Evolutionary conservation across 2,329 filamentous ascomycete genomes (phyloP), one percentile per base, ranked within the genome.

Genomic region (Aplosporella prunicola): DNA sequence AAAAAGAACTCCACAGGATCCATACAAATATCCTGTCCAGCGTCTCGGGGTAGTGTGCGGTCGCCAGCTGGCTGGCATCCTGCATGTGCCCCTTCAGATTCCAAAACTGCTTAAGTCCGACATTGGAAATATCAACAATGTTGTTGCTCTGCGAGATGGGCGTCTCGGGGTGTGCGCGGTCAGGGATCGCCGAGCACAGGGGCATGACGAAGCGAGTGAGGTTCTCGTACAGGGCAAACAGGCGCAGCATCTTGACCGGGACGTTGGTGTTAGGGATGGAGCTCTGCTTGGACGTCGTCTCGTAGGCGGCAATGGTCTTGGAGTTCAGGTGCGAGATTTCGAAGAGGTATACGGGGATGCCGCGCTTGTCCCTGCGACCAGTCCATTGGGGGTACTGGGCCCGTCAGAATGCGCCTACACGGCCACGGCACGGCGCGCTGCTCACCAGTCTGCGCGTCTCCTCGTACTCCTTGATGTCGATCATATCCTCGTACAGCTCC

Each of bases 151-250:
- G 80, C 25, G 87, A 89, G 49, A 95, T 86, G 5, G 89, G 89
- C n/a, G 84, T 87, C 45, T 80, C 75, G 4, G 80, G 72, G 56
- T 83, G 67, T 6, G 79, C 76, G 51, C 88, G 75, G 50, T 85
- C 74, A 30, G 67, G 64, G 44, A 93, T 72, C 51, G 82, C 74
- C 25, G 85, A 84, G 64, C 83, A 88, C 29, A 95, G 64, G 3
- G 89, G 88, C 65, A 93, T 78, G 46, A 80, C 79, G 61, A 95
- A 95, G 49, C 82, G 75, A 23, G 82, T 87, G 40, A 95, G 71
- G 62, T 91, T 91, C 65, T 96, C 89, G 66, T 96, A 96, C 11
- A 95, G 71, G 2, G 88, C 86, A 57, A 94, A 94, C 5, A 96
- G 72, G 16, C 86, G 82, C 35, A 95, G 69, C 53, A 94, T 74